Percentiles rank a stretch among this genome's conserved stretches.
Evolutionary conservation across 1,139 yeast genomes (phyloP).

Genomic region (Spencermartinsiella ligniputridi): DNA sequence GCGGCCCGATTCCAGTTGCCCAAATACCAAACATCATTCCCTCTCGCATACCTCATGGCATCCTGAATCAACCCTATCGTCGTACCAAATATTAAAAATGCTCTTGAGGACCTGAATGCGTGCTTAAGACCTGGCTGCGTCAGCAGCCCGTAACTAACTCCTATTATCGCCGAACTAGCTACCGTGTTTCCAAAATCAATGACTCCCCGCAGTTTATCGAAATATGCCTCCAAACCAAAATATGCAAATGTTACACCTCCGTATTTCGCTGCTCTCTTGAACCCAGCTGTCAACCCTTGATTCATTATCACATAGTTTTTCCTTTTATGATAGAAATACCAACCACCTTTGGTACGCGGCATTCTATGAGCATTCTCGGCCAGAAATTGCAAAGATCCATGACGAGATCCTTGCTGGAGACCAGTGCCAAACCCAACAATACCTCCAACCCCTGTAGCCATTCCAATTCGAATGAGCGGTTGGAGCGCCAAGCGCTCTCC

Average conservation of each 20-base stretch:
- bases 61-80: conserved; percentile 65
- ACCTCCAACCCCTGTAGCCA: conserved; percentile 36
- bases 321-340: conserved; percentile 86
- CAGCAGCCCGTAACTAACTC: conserved; percentile 48
- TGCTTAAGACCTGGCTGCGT: conserved; percentile 45
- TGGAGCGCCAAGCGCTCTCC: conserved; percentile 38
- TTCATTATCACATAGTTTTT: conserved; percentile 72
- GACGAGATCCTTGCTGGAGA: conserved; percentile 52
- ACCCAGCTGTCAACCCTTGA: conserved; percentile 47
- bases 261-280: conserved; percentile 43
- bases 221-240: conserved; percentile 57
- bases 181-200: conserved; percentile 62
- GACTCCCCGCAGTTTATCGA: conserved; percentile 53
- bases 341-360: conserved; percentile 75
- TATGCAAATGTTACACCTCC: conserved; percentile 47
- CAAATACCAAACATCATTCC: conserved; percentile 63
- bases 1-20: not conserved
- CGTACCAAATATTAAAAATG: conserved; percentile 57
- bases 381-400: conserved; percentile 55
- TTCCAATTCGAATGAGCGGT: conserved; percentile 37
- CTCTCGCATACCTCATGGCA: conserved; percentile 50
- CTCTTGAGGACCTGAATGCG: conserved; percentile 43
- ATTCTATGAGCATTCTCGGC: conserved; percentile 81
- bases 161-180: conserved; percentile 49
- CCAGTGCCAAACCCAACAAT: conserved; percentile 61